phyloP scores from a whole-genome alignment of 2,329 filamentous ascomycete genomes.

The Talaromyces sp. region DNA sequence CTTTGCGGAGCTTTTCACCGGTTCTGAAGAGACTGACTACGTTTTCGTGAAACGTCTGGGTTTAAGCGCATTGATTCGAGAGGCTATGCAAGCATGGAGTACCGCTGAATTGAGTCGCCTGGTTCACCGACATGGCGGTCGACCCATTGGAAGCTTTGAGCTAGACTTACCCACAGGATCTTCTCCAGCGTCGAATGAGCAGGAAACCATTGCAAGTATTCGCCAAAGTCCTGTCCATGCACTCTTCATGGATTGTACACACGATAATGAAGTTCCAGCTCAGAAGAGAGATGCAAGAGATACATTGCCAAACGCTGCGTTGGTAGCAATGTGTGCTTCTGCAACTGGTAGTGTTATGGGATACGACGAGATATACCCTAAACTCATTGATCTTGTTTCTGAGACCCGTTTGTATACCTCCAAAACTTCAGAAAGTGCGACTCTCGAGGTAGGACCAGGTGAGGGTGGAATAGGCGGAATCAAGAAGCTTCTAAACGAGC shows the following conservation, averaged over 20 bases:
- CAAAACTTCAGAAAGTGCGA: constrained; percentile 60
- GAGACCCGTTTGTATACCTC: constrained; percentile 83
- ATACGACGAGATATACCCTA: constrained; percentile 94
- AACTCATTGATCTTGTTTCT: constrained; percentile 85
- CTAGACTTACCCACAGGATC: constrained; percentile 75
- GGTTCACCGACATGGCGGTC: constrained; percentile 88
- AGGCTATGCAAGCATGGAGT: constrained; percentile 98
- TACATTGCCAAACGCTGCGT: constrained; percentile 86
- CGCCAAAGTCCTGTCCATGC: constrained; percentile 87
- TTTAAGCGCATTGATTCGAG: constrained; percentile 84
- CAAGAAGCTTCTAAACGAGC: constrained; percentile 89
- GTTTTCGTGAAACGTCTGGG: constrained; percentile 91
- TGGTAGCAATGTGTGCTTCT: constrained; percentile 94
- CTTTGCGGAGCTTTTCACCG: constrained; percentile 92
- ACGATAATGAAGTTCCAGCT: constrained; percentile 94
- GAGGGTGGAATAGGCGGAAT: constrained; percentile 82
- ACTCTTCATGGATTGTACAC: constrained; percentile 98
- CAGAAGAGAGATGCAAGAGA: constrained; percentile 94
- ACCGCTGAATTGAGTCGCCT: constrained; percentile 88
- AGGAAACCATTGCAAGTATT: constrained; percentile 73
- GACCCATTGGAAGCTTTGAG: constrained; percentile 95
- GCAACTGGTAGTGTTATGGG: constrained; percentile 96
- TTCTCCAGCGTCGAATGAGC: constrained; percentile 31
- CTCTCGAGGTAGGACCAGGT: constrained; percentile 58
- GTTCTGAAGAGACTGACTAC: constrained; percentile 93